Conservation (phyloP, 768 basidiomycete species). For the Hortiboletus flavorubellus region DNA sequence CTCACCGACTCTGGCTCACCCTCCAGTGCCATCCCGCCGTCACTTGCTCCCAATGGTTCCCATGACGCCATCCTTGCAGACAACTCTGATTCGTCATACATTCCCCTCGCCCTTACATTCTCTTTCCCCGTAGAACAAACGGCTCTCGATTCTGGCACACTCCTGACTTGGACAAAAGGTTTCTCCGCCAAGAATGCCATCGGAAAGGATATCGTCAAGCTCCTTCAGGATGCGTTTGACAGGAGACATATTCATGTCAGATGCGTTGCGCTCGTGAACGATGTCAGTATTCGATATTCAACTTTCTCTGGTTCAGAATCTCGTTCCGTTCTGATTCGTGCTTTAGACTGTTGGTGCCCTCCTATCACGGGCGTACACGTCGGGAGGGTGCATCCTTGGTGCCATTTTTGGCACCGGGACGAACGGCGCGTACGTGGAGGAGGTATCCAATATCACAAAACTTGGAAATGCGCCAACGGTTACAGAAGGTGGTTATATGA, state of each 20-base stretch:
- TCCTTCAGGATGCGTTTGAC: constrained; percentile 91
- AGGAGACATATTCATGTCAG: constrained; percentile 88
- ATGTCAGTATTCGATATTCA: constrained; percentile 58
- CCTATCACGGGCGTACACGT: constrained; percentile 89
- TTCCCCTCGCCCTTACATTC: constrained; percentile 89
- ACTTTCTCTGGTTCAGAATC: neutral
- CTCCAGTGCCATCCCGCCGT: constrained; percentile 23
- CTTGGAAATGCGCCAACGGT: constrained; percentile 61
- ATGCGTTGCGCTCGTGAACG: constrained; percentile 91
- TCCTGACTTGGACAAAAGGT: constrained; percentile 95
- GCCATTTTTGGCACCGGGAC: constrained; percentile 98
- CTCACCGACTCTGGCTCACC: constrained; percentile 54
- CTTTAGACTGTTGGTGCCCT: constrained; percentile 93
- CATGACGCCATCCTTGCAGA: constrained; percentile 12
- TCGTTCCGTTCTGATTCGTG: neutral
- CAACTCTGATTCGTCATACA: constrained; percentile 37
- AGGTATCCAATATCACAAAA: constrained; percentile 81
- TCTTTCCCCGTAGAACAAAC: constrained; percentile 98
- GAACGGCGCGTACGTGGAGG: constrained; percentile 96
- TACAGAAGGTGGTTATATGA: constrained; percentile 73
- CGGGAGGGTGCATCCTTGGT: constrained; percentile 83
- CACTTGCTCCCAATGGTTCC: constrained; percentile 17
- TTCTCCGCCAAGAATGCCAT: constrained; percentile 90
- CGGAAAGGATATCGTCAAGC: constrained; percentile 83
- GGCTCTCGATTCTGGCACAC: constrained; percentile 83